Conservation (phyloP, 371 early-diverging fungal species). For the Mortierella sp. region DNA sequence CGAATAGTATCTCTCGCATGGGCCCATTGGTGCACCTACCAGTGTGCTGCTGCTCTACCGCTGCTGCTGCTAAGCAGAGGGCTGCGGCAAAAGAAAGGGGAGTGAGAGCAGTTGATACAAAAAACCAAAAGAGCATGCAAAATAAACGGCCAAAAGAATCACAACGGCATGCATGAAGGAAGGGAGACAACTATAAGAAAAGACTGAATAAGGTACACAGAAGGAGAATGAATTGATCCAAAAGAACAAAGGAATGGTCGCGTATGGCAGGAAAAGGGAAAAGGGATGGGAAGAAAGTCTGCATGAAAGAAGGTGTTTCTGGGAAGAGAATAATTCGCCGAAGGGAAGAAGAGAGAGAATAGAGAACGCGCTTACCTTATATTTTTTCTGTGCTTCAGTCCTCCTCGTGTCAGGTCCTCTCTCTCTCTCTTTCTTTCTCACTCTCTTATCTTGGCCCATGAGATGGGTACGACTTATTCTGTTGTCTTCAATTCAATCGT, state of each 20-base stretch:
- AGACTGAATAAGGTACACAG: background rate
- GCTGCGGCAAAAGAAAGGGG: background rate
- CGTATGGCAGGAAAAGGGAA: background rate
- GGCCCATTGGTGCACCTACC: background rate
- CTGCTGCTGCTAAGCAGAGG: background rate
- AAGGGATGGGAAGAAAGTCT: background rate
- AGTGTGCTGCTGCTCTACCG: background rate
- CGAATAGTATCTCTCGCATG: conserved; percentile 6
- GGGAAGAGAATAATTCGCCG: background rate
- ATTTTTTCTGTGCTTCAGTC: background rate
- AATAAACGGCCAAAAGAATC: background rate
- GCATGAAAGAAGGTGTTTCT: background rate
- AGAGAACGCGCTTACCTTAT: background rate
- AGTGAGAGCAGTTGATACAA: background rate
- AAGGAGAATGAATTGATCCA: background rate
- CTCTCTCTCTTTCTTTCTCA: background rate
- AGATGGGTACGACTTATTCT: background rate
- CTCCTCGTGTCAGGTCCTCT: too few species aligned
- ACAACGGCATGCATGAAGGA: background rate
- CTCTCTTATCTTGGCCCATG: background rate
- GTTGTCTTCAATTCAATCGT: background rate
- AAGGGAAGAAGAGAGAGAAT: background rate
- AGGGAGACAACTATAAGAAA: background rate
- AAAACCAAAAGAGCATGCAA: background rate
- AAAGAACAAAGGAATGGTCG: background rate